phyloP scores from a whole-genome alignment of 768 basidiomycete species.

The Hypholoma fasciculare region DNA sequence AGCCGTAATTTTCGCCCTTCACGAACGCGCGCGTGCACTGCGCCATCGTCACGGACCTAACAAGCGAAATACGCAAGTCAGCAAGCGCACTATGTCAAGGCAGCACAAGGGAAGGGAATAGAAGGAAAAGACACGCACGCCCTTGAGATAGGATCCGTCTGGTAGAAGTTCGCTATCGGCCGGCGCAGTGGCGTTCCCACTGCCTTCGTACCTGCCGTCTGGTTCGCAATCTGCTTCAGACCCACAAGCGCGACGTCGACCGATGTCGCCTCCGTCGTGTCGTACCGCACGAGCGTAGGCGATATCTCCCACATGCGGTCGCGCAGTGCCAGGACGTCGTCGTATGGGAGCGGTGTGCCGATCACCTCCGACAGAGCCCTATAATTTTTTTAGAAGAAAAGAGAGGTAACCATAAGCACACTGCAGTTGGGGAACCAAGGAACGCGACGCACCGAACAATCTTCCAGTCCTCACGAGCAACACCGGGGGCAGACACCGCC shows the following conservation, averaged over 20 bases:
- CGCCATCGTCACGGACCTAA: constrained; percentile 93
- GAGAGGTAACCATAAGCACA: not conserved
- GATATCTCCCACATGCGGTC: constrained; percentile 98
- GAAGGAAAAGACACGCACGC: constrained; percentile 56
- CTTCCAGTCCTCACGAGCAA: constrained; percentile 96
- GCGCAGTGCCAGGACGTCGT: constrained; percentile 78
- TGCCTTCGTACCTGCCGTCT: constrained; percentile 55
- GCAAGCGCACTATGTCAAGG: not conserved
- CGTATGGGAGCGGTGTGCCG: constrained; percentile 83
- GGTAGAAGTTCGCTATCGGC: constrained; percentile 92
- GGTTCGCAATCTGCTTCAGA: constrained; percentile 53
- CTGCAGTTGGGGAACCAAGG: not conserved
- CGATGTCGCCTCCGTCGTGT: constrained; percentile 76
- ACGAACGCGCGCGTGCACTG: constrained; percentile 89
- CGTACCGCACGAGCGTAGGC: constrained; percentile 86
- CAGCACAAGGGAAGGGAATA: not conserved
- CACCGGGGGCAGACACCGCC: constrained; percentile 94
- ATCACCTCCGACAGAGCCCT: constrained; percentile 90
- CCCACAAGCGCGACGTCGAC: constrained; percentile 70
- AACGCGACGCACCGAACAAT: constrained; percentile 68
- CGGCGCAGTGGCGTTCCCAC: constrained; percentile 66
- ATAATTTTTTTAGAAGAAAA: not conserved
- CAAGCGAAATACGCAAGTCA: constrained; percentile 5
- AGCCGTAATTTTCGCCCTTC: constrained; percentile 66
- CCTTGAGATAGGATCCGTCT: constrained; percentile 93